Conservation (phyloP, 176 grass and related monocot genomes). For the Carex littledalei region DNA sequence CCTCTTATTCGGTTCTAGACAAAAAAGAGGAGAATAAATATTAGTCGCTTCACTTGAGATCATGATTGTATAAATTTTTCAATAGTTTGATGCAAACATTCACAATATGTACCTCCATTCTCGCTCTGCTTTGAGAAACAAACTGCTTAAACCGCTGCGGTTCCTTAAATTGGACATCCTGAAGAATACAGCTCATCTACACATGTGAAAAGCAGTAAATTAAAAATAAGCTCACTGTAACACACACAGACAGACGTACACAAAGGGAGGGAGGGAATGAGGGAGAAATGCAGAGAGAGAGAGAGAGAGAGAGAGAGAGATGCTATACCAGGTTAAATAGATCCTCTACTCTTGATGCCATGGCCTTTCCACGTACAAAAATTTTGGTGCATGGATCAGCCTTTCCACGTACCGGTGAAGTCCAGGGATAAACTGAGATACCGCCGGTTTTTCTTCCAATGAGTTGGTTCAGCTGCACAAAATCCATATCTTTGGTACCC, state of each 20-base stretch:
- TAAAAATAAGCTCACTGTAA: not conserved
- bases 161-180: slow-evolving; percentile 97
- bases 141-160: slow-evolving; percentile 97
- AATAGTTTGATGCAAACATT: slow-evolving; percentile 5
- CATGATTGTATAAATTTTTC: slow-evolving; percentile 15
- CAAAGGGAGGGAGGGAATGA: not conserved
- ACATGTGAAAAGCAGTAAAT: slow-evolving; percentile 22
- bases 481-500: slow-evolving; percentile 99
- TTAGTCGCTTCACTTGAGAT: not conserved
- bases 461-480: slow-evolving; percentile 95
- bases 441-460: slow-evolving; percentile 99
- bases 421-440: slow-evolving; percentile 97
- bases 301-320: not conserved
- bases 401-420: slow-evolving; percentile 73
- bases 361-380: slow-evolving; percentile 82
- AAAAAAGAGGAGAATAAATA: not conserved
- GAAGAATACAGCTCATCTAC: slow-evolving; percentile 87
- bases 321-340: slow-evolving; percentile 85
- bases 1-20: slow-evolving; percentile 89
- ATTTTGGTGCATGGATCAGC: slow-evolving; percentile 77
- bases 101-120: slow-evolving; percentile 72
- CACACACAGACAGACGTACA: not conserved
- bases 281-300: not conserved
- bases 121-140: slow-evolving; percentile 97
- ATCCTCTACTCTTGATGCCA: slow-evolving; percentile 72